Percentiles rank a stretch among this genome's conserved stretches.
phyloP scores from a whole-genome alignment of 306 rosid genomes.

The Arachis stenosperma region DNA sequence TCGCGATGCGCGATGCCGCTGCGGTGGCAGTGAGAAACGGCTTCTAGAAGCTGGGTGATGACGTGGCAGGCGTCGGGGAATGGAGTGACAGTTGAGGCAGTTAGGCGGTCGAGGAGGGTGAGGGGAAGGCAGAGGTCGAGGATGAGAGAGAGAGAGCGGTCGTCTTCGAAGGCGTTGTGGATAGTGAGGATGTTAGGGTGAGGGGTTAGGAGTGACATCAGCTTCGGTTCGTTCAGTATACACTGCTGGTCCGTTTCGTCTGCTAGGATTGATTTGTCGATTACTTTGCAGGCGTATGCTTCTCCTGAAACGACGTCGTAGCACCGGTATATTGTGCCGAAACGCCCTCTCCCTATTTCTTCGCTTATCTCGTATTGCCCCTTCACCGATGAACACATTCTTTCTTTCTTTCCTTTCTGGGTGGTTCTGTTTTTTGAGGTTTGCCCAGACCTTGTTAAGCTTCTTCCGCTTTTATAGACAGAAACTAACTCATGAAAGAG shows the following conservation, averaged over 20 bases:
- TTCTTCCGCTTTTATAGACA: too few species aligned
- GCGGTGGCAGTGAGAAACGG: constrained; percentile 71
- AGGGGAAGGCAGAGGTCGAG: constrained; percentile 68
- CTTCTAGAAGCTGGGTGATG: constrained; percentile 60
- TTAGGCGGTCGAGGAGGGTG: constrained; percentile 76
- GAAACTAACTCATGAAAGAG: too few species aligned
- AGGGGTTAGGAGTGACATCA: constrained; percentile 65
- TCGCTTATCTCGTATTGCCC: constrained; percentile 65
- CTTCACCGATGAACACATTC: constrained; percentile 62
- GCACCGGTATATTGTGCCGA: constrained; percentile 78
- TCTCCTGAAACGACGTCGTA: constrained; percentile 47
- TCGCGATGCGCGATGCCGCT: constrained; percentile 78
- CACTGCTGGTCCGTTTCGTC: constrained; percentile 75
- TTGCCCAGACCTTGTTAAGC: not conserved
- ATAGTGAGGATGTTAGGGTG: constrained; percentile 79
- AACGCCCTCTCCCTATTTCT: constrained; percentile 84
- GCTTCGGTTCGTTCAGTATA: constrained; percentile 78
- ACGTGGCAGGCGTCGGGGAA: constrained; percentile 49
- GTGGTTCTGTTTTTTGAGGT: not conserved
- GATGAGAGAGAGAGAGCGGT: constrained; percentile 58
- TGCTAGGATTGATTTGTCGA: constrained; percentile 57
- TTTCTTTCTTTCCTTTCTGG: not conserved
- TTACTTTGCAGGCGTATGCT: constrained; percentile 69
- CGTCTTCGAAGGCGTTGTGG: constrained; percentile 59
- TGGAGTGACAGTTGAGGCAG: constrained; percentile 32